phyloP scores from a whole-genome alignment of 176 grass and related monocot genomes.

The Zea luxurians region DNA sequence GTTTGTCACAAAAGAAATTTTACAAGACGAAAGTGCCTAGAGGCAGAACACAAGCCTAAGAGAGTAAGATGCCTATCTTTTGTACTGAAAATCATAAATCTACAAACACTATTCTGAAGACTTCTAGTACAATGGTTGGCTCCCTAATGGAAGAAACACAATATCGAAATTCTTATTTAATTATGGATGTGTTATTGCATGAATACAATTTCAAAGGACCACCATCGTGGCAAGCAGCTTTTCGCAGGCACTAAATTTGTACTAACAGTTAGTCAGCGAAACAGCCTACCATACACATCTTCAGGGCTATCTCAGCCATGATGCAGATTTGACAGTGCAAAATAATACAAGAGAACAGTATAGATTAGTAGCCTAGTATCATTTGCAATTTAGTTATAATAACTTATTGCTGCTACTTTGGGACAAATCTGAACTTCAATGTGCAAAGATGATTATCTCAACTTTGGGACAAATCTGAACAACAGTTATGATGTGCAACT shows the following conservation, averaged over 20 bases:
- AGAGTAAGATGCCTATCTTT: neutral
- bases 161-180: neutral
- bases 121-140: neutral
- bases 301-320: constrained; percentile 25
- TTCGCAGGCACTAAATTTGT: neutral
- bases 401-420: neutral
- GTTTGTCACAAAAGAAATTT: neutral
- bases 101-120: neutral
- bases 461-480: neutral
- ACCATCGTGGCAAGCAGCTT: neutral
- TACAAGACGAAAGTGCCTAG: neutral
- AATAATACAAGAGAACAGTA: neutral
- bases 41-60: constrained; percentile 16
- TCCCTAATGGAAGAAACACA: neutral
- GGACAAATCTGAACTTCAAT: constrained; percentile 11
- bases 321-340: neutral
- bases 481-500: neutral
- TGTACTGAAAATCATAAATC: constrained; percentile 14
- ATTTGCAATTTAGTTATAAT: constrained; percentile 15
- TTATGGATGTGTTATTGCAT: neutral
- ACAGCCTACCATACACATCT: neutral
- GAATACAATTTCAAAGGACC: constrained; percentile 3
- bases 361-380: neutral
- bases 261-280: constrained; percentile 13
- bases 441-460: neutral